Conservation (phyloP, 164 flowering plant genomes). For the Chimonanthus praecox region DNA sequence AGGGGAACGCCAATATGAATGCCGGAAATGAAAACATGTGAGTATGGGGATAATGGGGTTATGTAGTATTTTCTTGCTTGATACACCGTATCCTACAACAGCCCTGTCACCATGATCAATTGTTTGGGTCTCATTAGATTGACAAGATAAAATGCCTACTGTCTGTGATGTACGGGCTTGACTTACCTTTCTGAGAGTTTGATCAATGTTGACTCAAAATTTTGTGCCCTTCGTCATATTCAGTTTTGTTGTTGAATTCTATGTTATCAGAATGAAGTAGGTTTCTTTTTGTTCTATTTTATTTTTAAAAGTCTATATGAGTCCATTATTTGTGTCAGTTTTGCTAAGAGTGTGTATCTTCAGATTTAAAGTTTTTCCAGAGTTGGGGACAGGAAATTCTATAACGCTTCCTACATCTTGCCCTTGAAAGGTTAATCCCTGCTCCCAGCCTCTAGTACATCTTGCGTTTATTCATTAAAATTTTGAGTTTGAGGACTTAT, state of each 20-base stretch:
- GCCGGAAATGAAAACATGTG: slow-evolving; percentile 79
- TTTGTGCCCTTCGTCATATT: neutral
- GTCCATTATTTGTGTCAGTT: neutral
- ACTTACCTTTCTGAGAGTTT: no score
- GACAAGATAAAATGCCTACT: no score
- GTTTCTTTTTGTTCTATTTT: neutral
- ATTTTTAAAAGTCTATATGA: no score
- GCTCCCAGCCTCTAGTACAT: neutral
- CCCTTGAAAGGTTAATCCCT: slow-evolving; percentile 52
- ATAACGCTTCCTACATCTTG: slow-evolving; percentile 58
- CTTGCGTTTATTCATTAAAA: neutral
- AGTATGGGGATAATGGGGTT: neutral
- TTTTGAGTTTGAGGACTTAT: neutral
- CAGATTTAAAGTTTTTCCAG: slow-evolving; percentile 79
- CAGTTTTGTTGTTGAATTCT: neutral
- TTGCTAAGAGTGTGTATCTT: slow-evolving; percentile 10
- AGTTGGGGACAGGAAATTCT: slow-evolving; percentile 80
- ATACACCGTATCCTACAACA: no score
- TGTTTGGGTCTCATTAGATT: neutral
- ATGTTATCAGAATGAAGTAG: neutral
- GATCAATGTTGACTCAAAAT: no score
- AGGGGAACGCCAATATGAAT: slow-evolving; percentile 75
- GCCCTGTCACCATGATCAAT: no score
- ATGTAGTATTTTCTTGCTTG: no score
- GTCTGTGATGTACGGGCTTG: no score